phyloP scores from a whole-genome alignment of 2,329 filamentous ascomycete species.

The Phialophora macrospora region DNA sequence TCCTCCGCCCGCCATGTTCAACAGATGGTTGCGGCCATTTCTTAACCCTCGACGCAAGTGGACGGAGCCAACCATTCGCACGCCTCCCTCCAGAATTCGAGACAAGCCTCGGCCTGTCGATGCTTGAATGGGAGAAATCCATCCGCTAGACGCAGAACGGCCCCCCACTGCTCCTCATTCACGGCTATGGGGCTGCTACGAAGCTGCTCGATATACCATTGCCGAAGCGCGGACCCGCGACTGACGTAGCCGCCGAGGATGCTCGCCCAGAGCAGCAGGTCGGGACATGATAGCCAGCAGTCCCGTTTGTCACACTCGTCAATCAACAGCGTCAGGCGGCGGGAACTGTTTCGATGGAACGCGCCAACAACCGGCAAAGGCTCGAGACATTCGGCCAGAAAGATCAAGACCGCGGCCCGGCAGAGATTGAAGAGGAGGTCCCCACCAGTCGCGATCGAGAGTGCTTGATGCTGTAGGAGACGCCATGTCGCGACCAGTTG shows the following conservation, averaged over 20 bases:
- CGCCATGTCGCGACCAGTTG: conserved; percentile 24
- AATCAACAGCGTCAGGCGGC: conserved; percentile 35
- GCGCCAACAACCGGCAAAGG: conserved; percentile 11
- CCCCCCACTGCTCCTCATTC: conserved; percentile 5
- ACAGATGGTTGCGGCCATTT: neutral
- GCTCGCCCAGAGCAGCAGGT: conserved; percentile 45
- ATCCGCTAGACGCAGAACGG: conserved; percentile 7
- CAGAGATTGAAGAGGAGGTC: conserved; percentile 21
- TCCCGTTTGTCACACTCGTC: conserved; percentile 34
- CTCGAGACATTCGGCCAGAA: conserved; percentile 27
- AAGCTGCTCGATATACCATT: conserved; percentile 23
- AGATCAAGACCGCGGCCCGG: conserved; percentile 22
- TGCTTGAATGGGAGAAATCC: conserved; percentile 19
- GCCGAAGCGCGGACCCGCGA: conserved; percentile 12
- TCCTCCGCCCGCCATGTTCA: neutral
- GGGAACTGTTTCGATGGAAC: conserved; percentile 20
- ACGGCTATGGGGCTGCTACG: conserved; percentile 8
- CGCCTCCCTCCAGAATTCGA: conserved; percentile 19
- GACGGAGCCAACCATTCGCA: conserved; percentile 10
- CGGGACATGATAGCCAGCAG: conserved; percentile 40
- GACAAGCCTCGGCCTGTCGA: conserved; percentile 21
- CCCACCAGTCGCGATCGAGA: conserved; percentile 10
- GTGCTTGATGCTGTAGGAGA: conserved; percentile 22
- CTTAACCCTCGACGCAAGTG: neutral
- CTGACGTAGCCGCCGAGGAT: conserved; percentile 47